Conservation (phyloP, 2,329 filamentous ascomycete genomes). For the Chaetomiaceae sp. region DNA sequence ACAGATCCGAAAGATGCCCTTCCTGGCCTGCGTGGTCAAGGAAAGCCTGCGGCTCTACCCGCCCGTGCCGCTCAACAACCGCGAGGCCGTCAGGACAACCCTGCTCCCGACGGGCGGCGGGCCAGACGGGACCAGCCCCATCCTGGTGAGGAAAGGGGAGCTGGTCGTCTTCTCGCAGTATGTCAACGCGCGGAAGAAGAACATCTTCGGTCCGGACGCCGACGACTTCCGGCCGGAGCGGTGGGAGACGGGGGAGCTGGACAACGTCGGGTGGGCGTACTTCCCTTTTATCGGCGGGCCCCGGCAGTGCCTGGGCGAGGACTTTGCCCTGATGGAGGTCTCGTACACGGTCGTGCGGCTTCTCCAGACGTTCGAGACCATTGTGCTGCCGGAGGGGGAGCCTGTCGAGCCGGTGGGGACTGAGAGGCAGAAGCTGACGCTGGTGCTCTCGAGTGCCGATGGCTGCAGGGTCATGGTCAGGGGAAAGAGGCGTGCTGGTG, state of each 20-base stretch:
- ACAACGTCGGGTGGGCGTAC: slow-evolving; percentile 32
- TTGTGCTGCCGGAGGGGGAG: slow-evolving; percentile 21
- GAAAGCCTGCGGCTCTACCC: slow-evolving; percentile 34
- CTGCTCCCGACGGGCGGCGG: slow-evolving; percentile 37
- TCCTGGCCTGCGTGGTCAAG: slow-evolving; percentile 22
- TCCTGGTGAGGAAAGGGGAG: slow-evolving; percentile 31
- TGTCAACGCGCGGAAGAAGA: slow-evolving; percentile 32
- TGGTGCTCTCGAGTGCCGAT: slow-evolving; percentile 22
- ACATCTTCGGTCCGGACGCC: slow-evolving; percentile 36
- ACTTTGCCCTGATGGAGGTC: slow-evolving; percentile 31
- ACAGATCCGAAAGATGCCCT: slow-evolving; percentile 23
- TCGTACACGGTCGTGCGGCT: slow-evolving; percentile 21
- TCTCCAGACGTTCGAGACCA: slow-evolving; percentile 17
- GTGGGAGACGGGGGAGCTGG: slow-evolving; percentile 33
- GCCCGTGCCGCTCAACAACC: slow-evolving; percentile 33
- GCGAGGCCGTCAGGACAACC: slow-evolving; percentile 30
- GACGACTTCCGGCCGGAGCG: slow-evolving; percentile 36
- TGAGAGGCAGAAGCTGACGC: slow-evolving; percentile 25
- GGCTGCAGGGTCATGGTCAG: slow-evolving; percentile 15
- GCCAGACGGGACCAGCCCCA: slow-evolving; percentile 29
- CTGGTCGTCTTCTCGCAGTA: slow-evolving; percentile 31
- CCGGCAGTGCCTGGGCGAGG: slow-evolving; percentile 32
- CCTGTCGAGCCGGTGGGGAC: slow-evolving; percentile 18
- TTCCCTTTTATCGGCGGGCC: slow-evolving; percentile 37
- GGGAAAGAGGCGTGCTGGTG: background rate